Base-by-base conservation (phyloP, 2,329 filamentous ascomycete species). In the Aureobasidium zeae region DNA sequence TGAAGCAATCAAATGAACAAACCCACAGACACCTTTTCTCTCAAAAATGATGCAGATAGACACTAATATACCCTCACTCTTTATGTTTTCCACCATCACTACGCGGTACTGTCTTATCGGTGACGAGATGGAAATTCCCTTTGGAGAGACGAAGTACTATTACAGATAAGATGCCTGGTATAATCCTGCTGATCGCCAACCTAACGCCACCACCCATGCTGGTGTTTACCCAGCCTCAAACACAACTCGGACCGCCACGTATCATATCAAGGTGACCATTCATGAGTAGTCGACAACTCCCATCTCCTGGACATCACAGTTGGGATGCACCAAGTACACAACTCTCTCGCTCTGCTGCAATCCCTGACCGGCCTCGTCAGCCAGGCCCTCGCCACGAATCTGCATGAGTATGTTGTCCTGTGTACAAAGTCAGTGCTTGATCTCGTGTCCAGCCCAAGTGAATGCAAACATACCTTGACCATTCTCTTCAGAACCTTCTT, bases 401-500 rank as follows among this genome's bases (percentile, higher is more conserved):
- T 69, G 69, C 64, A 76, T 71, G 36, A 78, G 61, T 13, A 77
- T 73, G 53, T 76, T 74, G 54, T 80, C 77, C 74, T 74, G 48
- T 44, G n/a, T 0, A 21, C 4, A 29, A 3, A 45, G 20, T 10
- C 3, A 48, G n/a, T 43, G 7, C 9, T 12, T 31, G 13, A 46
- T 11, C 28, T 17, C 4, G 5, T 3, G 8, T 16, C 9, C 6
- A 19, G 11, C 46, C 29, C 35, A 47, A 26, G 21, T 35, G 29
- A 7, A 29, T 6, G 17, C 4, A 33, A 50, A 66, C 77, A 58
- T 70, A 91, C 87, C 81, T 91, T 95, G 58, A 95, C 83, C 82
- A 96, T 93, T 64, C 86, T 82, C 73, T 85, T 94, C 53, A 98
- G 66, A 42, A 98, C 89, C 74, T 94, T 91, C 59, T 70, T 76